phyloP scores from a whole-genome alignment of 2,329 filamentous ascomycete species.

The Neocucurbitaria cava region DNA sequence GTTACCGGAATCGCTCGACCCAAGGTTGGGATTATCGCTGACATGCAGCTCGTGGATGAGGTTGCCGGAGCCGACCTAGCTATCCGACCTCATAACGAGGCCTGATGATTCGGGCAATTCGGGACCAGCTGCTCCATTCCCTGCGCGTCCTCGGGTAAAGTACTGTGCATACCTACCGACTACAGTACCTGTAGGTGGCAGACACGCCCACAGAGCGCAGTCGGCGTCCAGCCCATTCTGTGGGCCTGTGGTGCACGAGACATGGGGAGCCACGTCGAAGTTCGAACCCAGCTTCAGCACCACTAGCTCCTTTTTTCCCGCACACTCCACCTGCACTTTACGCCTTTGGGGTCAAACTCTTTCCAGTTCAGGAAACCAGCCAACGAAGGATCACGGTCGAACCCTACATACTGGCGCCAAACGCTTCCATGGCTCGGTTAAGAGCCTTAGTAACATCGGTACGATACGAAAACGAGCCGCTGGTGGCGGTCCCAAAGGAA shows the following conservation, averaged over 20 bases:
- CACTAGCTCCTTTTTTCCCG: too few relatives aligned
- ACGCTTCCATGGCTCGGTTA: not conserved
- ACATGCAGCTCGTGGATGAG: not conserved
- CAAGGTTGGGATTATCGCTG: not conserved
- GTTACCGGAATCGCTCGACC: not conserved
- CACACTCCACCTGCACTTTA: too few relatives aligned
- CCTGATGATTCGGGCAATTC: not conserved
- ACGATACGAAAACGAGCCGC: not conserved
- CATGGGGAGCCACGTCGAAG: not conserved
- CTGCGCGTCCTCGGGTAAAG: not conserved
- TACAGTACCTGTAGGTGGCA: not conserved
- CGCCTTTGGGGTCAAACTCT: too few relatives aligned
- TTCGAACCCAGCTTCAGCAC: too few relatives aligned
- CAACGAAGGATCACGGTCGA: too few relatives aligned
- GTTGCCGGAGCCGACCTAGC: not conserved
- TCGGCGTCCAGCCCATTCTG: not conserved
- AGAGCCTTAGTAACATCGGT: not conserved
- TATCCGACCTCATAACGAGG: not conserved
- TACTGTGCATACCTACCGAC: too few relatives aligned
- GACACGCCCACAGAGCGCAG: not conserved
- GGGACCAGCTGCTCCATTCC: not conserved
- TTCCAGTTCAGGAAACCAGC: too few relatives aligned
- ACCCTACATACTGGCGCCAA: not conserved
- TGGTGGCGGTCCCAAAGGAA: not conserved
- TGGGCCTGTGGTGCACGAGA: not conserved